A percentile compares a stretch with the other conserved stretches of the same genome.
phyloP scores from a whole-genome alignment of 176 grass and related monocot species.

The Raddia distichophylla region DNA sequence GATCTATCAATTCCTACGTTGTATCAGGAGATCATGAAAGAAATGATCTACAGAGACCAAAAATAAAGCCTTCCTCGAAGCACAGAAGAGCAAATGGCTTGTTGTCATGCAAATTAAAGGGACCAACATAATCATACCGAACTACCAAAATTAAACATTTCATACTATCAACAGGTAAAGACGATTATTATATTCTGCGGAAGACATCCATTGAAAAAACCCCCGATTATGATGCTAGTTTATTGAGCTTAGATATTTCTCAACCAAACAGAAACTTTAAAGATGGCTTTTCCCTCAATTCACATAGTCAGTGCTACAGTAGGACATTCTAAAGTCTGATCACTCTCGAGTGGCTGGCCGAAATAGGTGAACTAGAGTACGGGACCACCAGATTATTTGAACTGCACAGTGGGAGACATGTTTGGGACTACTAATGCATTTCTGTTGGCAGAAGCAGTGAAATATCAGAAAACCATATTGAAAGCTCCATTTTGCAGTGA shows the following conservation, averaged over 20 bases:
- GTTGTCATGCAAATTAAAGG: neutral
- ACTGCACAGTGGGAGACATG: neutral
- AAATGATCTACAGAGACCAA: neutral
- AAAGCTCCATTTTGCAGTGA: neutral
- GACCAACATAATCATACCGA: neutral
- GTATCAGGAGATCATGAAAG: neutral
- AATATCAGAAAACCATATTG: neutral
- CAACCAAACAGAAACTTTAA: neutral
- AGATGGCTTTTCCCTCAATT: neutral
- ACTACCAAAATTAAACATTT: neutral
- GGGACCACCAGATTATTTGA: neutral
- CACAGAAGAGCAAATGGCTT: constrained; percentile 15
- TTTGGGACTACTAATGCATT: neutral
- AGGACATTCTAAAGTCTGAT: neutral
- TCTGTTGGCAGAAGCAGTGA: neutral
- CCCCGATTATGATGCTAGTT: neutral
- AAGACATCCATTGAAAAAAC: neutral
- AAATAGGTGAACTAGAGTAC: neutral
- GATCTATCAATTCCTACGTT: constrained; percentile 18
- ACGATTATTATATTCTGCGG: neutral
- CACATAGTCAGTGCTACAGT: neutral
- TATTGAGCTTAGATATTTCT: neutral
- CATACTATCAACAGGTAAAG: neutral
- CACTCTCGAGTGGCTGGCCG: neutral
- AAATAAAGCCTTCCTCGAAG: neutral